Percentiles rank a stretch among this genome's conserved stretches.
Conservation (phyloP, 1,284 basidiomycete genomes). For the Neonothopanus nambi region DNA sequence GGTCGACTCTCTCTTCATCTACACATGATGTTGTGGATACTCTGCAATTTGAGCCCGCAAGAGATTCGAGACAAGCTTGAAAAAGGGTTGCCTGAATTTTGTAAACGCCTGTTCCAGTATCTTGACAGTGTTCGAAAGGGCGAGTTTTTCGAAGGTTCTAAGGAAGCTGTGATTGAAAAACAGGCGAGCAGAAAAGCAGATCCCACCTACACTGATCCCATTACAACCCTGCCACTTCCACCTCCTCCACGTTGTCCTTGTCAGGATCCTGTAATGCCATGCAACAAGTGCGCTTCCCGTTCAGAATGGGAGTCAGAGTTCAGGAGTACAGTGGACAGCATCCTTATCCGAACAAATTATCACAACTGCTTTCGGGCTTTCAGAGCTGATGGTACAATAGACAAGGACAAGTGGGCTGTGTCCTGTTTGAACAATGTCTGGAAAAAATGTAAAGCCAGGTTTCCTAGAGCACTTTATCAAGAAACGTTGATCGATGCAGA, state of each 20-base stretch:
- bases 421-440: constrained; percentile 20
- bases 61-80: constrained; percentile 25
- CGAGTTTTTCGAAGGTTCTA: constrained; percentile 15
- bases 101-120: constrained; percentile 17
- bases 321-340: background rate
- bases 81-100: constrained; percentile 19
- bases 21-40: too few relatives aligned
- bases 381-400: background rate
- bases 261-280: background rate
- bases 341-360: background rate
- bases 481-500: constrained; percentile 23
- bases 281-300: background rate
- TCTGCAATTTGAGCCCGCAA: constrained; percentile 26
- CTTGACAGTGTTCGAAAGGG: constrained; percentile 19
- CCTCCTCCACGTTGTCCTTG: constrained; percentile 9
- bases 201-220: constrained; percentile 10
- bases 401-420: too few relatives aligned
- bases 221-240: constrained; percentile 11
- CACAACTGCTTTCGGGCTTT: constrained; percentile 19
- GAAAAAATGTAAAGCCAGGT: constrained; percentile 26
- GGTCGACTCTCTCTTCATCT: constrained; percentile 32
- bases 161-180: constrained; percentile 1
- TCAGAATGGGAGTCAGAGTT: background rate
- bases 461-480: constrained; percentile 23
- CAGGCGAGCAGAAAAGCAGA: background rate